phyloP scores from a whole-genome alignment of 2,329 filamentous ascomycete species.

The Neonectria hederae region DNA sequence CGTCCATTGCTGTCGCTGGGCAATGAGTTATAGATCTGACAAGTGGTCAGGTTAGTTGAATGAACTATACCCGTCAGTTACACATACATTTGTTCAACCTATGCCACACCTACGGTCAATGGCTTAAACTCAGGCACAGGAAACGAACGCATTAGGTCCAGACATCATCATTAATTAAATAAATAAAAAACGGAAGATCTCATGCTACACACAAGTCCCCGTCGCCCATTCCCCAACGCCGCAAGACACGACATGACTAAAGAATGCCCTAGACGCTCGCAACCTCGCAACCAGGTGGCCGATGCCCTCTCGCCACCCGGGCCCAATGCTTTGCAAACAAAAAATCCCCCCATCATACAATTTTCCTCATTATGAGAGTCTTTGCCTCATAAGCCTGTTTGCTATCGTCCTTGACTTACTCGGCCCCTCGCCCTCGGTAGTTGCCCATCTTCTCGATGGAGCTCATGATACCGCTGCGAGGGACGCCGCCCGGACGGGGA shows the following conservation, averaged over 20 bases:
- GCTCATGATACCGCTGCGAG: constrained; percentile 78
- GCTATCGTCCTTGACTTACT: constrained; percentile 29
- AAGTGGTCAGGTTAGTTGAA: background rate
- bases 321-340: constrained; percentile 32
- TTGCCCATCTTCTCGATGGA: constrained; percentile 90
- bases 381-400: constrained; percentile 24
- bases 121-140: background rate
- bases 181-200: constrained; percentile 12
- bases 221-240: constrained; percentile 18
- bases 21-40: background rate
- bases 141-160: constrained; percentile 5
- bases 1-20: background rate
- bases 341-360: constrained; percentile 34
- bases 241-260: constrained; percentile 18
- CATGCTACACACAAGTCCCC: constrained; percentile 5
- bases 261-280: constrained; percentile 26
- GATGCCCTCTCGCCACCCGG: constrained; percentile 14
- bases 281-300: constrained; percentile 25
- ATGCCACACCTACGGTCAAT: background rate
- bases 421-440: constrained; percentile 56
- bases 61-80: background rate
- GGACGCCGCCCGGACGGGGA: constrained; percentile 58
- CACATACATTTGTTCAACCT: background rate
- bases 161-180: constrained; percentile 18
- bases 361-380: constrained; percentile 38